Evolutionary conservation across 2,329 filamentous ascomycete genomes (phyloP), one percentile per base, ranked within the genome.

Genomic region (Colletotrichum spaethianum): DNA sequence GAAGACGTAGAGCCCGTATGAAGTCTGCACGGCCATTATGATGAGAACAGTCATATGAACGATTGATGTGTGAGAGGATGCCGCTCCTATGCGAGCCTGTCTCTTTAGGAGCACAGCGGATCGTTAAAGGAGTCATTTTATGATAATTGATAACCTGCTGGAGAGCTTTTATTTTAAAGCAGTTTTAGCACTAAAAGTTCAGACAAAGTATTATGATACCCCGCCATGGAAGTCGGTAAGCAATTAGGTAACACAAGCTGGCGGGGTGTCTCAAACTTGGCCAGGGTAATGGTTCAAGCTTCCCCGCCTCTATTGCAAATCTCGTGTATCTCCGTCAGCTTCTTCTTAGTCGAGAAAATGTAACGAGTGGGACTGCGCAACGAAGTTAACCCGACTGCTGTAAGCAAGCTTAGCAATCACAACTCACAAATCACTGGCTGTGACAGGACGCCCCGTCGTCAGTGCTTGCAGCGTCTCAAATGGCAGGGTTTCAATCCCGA

Each of bases 351-450:
- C 16, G 23, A 23, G 5, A 40, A 18, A 26, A 44, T 46, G 53
- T 8, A 23, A 28, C 14, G 11, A 20, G 56, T 12, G 40, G 46
- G 14, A 55, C 18, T 20, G 9, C 18, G 28, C 8, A 38, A 14
- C 7, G 31, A 12, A 38, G 44, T 62, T 62, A 8, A 4, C 42
- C 44, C 44, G 59, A 62, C 59, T 23, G 14, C 26, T 3, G 14
- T 28, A 48, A 50, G 44, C 59, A 20, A 23, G 31, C 59, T 62
- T 62, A 20, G 31, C 44, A 62, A 62, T 62, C 59, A 48, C 38
- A 7, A 2, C 12, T 9, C 26, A 4, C 40, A 23, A 31, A 38
- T 42, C 20, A 16, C 2, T 8, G 36, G 12, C 14, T 18, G 6
- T 12, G n/a, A 12, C 20, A 52, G 23, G 48, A 28, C 26, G 26